These are phyloP conservation scores for Beta macrorhiza DNA, from an alignment of 179 eudicot genomes.

Conservation along the genomic window DNA sequence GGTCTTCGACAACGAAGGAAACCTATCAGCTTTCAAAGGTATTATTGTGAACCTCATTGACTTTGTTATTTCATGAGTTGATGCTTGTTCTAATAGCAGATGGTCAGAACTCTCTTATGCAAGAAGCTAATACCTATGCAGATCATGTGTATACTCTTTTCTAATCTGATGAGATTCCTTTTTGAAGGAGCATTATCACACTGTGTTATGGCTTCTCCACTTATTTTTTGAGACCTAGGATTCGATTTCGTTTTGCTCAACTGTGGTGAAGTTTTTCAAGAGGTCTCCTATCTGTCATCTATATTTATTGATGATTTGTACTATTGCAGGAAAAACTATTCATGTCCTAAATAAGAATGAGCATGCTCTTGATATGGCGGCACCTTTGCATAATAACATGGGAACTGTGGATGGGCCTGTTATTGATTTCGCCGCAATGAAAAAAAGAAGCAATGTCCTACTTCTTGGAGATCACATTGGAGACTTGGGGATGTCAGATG, in stretches of 20 bases:
- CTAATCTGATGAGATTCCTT: background rate
- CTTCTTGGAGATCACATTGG: constrained; percentile 95
- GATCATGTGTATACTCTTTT: background rate
- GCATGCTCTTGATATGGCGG: constrained; percentile 96
- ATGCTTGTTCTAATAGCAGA: constrained; percentile 5
- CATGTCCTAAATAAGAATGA: constrained; percentile 90
- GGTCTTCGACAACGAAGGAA: constrained; percentile 68
- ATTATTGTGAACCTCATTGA: constrained; percentile 19
- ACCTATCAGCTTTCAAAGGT: constrained; percentile 77
- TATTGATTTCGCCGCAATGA: constrained; percentile 50
- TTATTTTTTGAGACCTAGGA: background rate
- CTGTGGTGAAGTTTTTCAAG: background rate
- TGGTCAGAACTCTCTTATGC: background rate
- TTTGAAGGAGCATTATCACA: background rate
- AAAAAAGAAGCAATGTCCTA: constrained; percentile 76
- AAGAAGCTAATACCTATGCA: background rate
- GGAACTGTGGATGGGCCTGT: constrained; percentile 50
- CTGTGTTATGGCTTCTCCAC: background rate
- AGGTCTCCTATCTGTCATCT: background rate
- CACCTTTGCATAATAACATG: constrained; percentile 59
- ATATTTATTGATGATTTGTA: constrained; percentile 6
- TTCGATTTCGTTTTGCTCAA: background rate
- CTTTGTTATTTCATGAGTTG: background rate
- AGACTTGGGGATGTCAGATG: constrained; percentile 96
- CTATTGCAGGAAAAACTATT: constrained; percentile 71